Percentiles rank a stretch among this genome's conserved stretches.
Evolutionary conservation across 148 eudicot genomes (phyloP).

Genomic region (Rhododendron kiyosumense): DNA sequence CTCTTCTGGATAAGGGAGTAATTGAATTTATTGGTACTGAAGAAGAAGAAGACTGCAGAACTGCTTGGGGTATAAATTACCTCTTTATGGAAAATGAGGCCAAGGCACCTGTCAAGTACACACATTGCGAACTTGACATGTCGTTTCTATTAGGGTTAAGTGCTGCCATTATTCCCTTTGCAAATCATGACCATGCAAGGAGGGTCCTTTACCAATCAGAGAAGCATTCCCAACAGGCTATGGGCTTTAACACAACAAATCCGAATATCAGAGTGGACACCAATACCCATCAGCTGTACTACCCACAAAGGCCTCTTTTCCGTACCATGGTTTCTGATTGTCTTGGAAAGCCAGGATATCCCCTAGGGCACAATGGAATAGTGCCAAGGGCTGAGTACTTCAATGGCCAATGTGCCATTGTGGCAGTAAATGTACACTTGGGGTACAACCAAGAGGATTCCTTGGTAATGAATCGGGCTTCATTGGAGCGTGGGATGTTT

Average conservation of each 20-base stretch:
- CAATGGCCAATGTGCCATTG: slow-evolving; percentile 94
- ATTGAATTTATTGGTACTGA: slow-evolving; percentile 82
- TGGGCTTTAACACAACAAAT: slow-evolving; percentile 75
- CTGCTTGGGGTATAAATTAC: slow-evolving; percentile 84
- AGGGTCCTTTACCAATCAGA: slow-evolving; percentile 89
- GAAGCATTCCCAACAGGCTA: slow-evolving; percentile 92
- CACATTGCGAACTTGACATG: slow-evolving; percentile 93
- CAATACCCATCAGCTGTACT: slow-evolving; percentile 67
- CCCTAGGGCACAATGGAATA: slow-evolving; percentile 35
- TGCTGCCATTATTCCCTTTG: slow-evolving; percentile 84
- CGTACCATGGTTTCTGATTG: slow-evolving; percentile 65
- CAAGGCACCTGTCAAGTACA: slow-evolving; percentile 43
- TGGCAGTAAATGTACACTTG: slow-evolving; percentile 90
- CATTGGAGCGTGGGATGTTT: slow-evolving; percentile 97
- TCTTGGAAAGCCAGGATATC: slow-evolving; percentile 59
- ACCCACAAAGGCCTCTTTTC: slow-evolving; percentile 89
- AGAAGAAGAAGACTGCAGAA: slow-evolving; percentile 88
- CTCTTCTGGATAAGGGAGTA: slow-evolving; percentile 70
- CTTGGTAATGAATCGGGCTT: slow-evolving; percentile 84
- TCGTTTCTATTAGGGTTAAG: slow-evolving; percentile 82
- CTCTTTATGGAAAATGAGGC: slow-evolving; percentile 46
- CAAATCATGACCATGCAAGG: slow-evolving; percentile 91
- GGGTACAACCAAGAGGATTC: slow-evolving; percentile 99
- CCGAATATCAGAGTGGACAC: slow-evolving; percentile 80
- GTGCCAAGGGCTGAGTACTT: slow-evolving; percentile 65